Base-by-base conservation (phyloP, 257 asterid genomes). In the Fraxinus americana region DNA sequence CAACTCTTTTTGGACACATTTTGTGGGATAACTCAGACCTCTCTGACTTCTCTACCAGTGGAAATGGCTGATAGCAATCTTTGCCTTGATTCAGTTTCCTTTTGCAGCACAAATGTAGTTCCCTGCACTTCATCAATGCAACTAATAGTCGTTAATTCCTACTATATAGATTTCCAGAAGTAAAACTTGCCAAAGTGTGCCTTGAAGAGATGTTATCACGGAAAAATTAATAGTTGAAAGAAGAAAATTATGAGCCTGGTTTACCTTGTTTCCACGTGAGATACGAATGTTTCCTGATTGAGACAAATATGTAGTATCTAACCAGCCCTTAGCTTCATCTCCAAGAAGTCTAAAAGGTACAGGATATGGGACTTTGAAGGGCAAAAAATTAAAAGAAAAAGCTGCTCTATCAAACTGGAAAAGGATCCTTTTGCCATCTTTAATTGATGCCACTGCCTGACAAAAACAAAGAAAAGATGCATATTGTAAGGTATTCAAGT, bases 301-400 rank as follows among this genome's bases (percentile, higher is more conserved):
- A 38, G 98, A 94, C 87, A 92, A 88, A 82, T 92, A 94, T 12
- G 98, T 91, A 35, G 97, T 94, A 82, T 94, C 98, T 83, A 92
- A 82, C 99, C 98, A 94, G 50, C 97, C 98, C 84, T 92, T 94
- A 12, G 98, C 99, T 82, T 94, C 99, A 57, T 94, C 99, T 50
- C 99, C 99, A 4, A 94, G 95, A 82, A 92, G 97, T 72, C 86
- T 82, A 85, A 94, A 94, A 27, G 99, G 97, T 70, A 94, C 98
- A 6, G 98, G 98, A 74, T 94, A 94, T 19, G 98, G 99, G 69
- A 94, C 90, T 86, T 91, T 94, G 86, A 94, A 91, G 61, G 99
- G 99, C 39, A 92, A 89, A 79, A 91, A 90, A 76, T 90, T 94
- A 27, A 94, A 83, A 25, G 97, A 85, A 83, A 94, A 92, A 39